Base-by-base conservation (phyloP, 2,329 filamentous ascomycete species). In the Colletotrichum musicola region DNA sequence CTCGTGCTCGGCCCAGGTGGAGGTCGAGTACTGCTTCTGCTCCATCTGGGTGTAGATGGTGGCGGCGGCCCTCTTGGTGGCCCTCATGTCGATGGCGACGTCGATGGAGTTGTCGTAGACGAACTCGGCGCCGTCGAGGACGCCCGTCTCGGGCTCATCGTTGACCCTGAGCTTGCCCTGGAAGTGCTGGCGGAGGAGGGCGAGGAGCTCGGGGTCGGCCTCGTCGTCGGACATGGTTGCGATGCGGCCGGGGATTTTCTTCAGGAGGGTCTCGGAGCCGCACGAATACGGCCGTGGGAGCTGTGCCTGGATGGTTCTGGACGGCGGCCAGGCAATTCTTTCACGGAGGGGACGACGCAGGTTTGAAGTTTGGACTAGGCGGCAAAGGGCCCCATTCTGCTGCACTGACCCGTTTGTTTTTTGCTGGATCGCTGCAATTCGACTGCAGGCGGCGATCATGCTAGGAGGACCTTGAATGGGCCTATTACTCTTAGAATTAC, bases 101-200 rank as follows among this genome's bases (percentile, higher is more conserved):
- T 99, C 96, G 77, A 97, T 94, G 71, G 93, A 89, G 80, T 98
- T 96, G 82, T 97, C 90, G 81, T 92, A 97, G 75, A 98, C 91
- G 81, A 92, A 93, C 80, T 97, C 90, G 51, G 95, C 95, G 71
- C 90, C 88, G 72, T 93, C 85, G 4, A 98, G 87, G 47, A 98
- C 94, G 58, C 91, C 92, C 6, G 93, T 97, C 74, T 95, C 92
- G 20, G 92, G 88, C 22, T 90, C 86, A 20, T 87, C 81, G 54
- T 86, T 79, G 61, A 88, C 76, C 27, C 82, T 79, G 20, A 84
- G 81, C 64, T 87, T 87, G 62, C 89, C 88, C 61, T 92, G 81
- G 51, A 97, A 86, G 71, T 94, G 93, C 78, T 96, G 90, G 61
- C 94, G 91, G 14, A 98, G 88, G 20, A 98, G 90, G 73, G 91